Evolutionary conservation across 2,329 filamentous ascomycete genomes (phyloP), one percentile per base, ranked within the genome.

Genomic region (Colletotrichum eleusines): DNA sequence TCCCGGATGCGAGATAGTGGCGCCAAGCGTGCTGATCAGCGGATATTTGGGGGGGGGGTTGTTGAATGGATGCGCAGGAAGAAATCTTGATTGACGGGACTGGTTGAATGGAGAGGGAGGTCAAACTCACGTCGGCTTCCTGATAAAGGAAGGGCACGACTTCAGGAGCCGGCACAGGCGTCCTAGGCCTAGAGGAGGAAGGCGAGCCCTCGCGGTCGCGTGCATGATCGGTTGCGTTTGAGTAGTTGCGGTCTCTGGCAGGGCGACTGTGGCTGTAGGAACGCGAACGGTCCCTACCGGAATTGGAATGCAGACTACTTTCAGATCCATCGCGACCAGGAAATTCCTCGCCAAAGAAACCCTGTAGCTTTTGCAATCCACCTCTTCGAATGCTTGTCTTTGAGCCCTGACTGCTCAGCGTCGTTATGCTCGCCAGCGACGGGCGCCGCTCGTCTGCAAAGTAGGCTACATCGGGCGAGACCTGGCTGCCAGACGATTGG

Each of bases 61-160:
- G 74, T 77, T 70, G 63, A 73, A 74, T 72, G 73, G 67, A 73
- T 61, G 72, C 72, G 68, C 69, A 57, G 55, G 46, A 65, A 44
- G 38, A 66, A 28, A 18, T 50, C 26, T 51, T 51, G 48, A 28
- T 31, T n/a, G 48, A 51, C 26, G 48, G 16, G 16, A 28, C 5
- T 31, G 14, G 20, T 18, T 51, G 48, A 3, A 23, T 69, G 60
- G 74, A 74, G 55, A 66, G 64, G 73, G 71, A 61, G 66, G 61
- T 74, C 73, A 38, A 73, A 87, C 90, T 84, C 80, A 93, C 91
- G 84, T 93, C 89, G 74, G 88, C 88, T 78, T 96, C 94, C 81
- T 98, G 96, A 79, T 96, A 98, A 73, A 97, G 87, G 87, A 97
- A 99, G n/a, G 96, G 96, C 48, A 97, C 96, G 69, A 99, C 94